Evolutionary conservation across 202 grass and related monocot genomes (phyloP).

Genomic region (Miscanthus sacchariflorus): DNA sequence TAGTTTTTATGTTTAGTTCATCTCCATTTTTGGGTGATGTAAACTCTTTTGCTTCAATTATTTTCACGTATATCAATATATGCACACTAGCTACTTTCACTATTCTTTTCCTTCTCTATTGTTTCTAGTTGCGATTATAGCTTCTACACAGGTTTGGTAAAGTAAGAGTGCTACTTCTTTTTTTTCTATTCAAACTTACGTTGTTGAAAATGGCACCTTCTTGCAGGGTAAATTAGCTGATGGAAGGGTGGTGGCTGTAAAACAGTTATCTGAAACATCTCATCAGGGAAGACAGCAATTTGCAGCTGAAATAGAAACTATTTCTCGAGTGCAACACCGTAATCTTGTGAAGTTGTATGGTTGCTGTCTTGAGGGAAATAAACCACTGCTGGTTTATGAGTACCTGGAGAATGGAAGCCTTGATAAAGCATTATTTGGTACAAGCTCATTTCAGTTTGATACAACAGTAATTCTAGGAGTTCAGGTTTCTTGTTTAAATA

Average conservation of each 20-base stretch:
- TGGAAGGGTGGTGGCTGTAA: slow-evolving; percentile 75
- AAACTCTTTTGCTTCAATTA: background rate
- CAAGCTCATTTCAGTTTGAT: background rate
- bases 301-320: slow-evolving; percentile 82
- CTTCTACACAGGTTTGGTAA: background rate
- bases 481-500: slow-evolving; percentile 6
- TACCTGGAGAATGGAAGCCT: slow-evolving; percentile 88
- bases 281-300: slow-evolving; percentile 85
- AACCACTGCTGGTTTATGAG: slow-evolving; percentile 84
- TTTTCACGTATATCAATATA: background rate
- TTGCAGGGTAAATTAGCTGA: slow-evolving; percentile 74
- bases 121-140: background rate
- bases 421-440: slow-evolving; percentile 89
- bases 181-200: background rate
- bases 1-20: background rate
- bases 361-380: slow-evolving; percentile 84
- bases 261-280: slow-evolving; percentile 75
- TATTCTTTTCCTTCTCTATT: background rate
- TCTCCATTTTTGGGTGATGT: background rate
- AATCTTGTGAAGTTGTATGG: slow-evolving; percentile 91
- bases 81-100: too few species aligned
- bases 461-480: slow-evolving; percentile 2
- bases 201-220: slow-evolving; percentile 21
- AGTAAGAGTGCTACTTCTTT: background rate
- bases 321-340: slow-evolving; percentile 86